Base-by-base conservation (phyloP, 495 filamentous ascomycete genomes). In the Chaetomidium leptoderma region DNA sequence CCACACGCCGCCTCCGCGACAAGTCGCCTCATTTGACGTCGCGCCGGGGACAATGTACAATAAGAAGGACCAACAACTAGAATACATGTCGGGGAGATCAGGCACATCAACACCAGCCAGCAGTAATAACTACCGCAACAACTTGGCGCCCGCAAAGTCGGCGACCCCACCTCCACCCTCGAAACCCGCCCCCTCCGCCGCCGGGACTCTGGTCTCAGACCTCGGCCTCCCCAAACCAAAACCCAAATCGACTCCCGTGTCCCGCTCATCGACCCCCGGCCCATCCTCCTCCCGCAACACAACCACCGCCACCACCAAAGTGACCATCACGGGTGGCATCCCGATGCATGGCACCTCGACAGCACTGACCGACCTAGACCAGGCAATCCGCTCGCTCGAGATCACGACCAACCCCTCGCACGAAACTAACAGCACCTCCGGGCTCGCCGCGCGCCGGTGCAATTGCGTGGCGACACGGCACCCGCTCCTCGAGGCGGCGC, bases 301-400 rank as follows among this genome's bases (percentile, higher is more conserved):
- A 16, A 39, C n/a, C 7, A 3, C 56, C 14, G 29, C 48, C 13
- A 27, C 26, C 9, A 65, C 84, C 33, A 89, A 86, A 64, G 68
- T 90, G 32, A 78, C 81, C 54, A 82, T 91, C 35, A 70, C 86
- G 0, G 89, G 88, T 21, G 88, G 88, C 21, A 82, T 79, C 27
- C 78, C 88, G 13, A 90, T 90, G 87, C 85, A 89, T 42, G 87
- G 88, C 23, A 81, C 81, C 30, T 86, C 89, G 7, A 86, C 83
- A 19, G 84, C 87, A 6, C 80, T 97, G 30, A 76, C 81, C 24
- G 95, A 97, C 66, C 77, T 98, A 3, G 95, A 97, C 53, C 84
- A 90, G 7, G 93, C 92, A 3, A 96, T 98, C 61, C 86, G 90
- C n/a, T 76, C 85, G 16, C 83, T 98, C 45, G 93, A 98, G 63